Base-by-base conservation (phyloP, 164 flowering plant genomes). In the Taxillus chinensis region DNA sequence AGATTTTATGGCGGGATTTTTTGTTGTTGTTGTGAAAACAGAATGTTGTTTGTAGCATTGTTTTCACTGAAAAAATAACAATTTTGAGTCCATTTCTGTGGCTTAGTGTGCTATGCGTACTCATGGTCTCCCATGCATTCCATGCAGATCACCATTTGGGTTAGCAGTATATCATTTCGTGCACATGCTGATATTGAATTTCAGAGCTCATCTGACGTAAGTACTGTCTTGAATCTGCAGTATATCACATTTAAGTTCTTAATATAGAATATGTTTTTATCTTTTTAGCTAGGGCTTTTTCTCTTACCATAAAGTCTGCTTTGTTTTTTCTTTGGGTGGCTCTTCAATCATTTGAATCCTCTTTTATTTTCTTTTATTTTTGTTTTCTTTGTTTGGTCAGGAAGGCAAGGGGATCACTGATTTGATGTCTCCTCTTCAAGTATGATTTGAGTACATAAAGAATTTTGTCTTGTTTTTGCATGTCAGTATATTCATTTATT, bases 341-440 rank as follows among this genome's bases (percentile, higher is more conserved):
- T 27, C 27, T 27, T 27, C 27, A 27, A 27, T 27, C 27, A 27
- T 61, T 12, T 9, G 2, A 38, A 8, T 9, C 2, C 43, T 40
- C 16, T 51, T 59, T 3, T 7, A 37, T 15, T 8, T 13, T 41
- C 4, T 41, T n/a, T 65, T 10, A 7, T 62, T 40, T 15, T 40
- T 55, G 13, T 64, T 39, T 55, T 8, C 40, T 13, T 27, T 54
- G 2, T 55, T 51, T 62, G 16, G 17, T 38, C 39, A 92, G 96
- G 87, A 87, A 41, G 91, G 89, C 61, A 92, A 85, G 75, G 96
- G 97, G 52, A 77, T 84, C 64, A 90, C 98, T n/a, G 87, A 86
- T 61, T 69, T 92, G 65, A 83, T 80, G 61, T 67, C 84, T 67
- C 73, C 83, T 71, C 89, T 90, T 62, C 83, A 85, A 95, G 98